phyloP scores from a whole-genome alignment of 495 filamentous ascomycete genomes.

The Penicillium cinerascens region DNA sequence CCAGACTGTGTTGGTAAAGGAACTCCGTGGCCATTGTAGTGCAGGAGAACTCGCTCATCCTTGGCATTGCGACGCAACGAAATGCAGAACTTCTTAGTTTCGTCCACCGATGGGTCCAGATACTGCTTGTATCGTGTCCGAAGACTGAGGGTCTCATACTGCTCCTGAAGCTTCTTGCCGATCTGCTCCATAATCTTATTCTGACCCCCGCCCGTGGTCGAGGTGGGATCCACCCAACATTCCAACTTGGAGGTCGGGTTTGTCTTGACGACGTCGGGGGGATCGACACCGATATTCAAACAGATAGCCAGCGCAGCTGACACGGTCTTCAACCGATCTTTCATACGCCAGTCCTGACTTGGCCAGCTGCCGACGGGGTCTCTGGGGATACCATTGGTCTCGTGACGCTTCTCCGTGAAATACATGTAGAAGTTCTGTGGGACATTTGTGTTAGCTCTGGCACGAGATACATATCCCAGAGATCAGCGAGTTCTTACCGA shows the following conservation, averaged over 20 bases:
- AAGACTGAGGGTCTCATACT: slow-evolving; percentile 93
- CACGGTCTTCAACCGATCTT: slow-evolving; percentile 92
- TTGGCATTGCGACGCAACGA: slow-evolving; percentile 87
- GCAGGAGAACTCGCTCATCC: slow-evolving; percentile 90
- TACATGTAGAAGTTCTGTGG: slow-evolving; percentile 86
- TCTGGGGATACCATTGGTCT: slow-evolving; percentile 91
- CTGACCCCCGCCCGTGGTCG: slow-evolving; percentile 59
- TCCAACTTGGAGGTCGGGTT: slow-evolving; percentile 89
- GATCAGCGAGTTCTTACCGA: slow-evolving; percentile 42
- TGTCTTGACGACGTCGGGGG: slow-evolving; percentile 92
- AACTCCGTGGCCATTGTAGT: slow-evolving; percentile 99
- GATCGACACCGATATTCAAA: slow-evolving; percentile 95
- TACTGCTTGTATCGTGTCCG: slow-evolving; percentile 96
- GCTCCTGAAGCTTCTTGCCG: slow-evolving; percentile 88
- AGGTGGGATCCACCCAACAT: slow-evolving; percentile 92
- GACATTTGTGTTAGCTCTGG: slow-evolving; percentile 11
- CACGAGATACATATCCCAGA: not conserved
- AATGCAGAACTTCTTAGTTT: slow-evolving; percentile 92
- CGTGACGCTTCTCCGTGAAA: slow-evolving; percentile 94
- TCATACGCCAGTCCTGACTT: slow-evolving; percentile 94
- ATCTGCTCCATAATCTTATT: slow-evolving; percentile 90
- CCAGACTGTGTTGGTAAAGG: slow-evolving; percentile 92
- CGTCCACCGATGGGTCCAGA: slow-evolving; percentile 91
- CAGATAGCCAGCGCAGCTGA: slow-evolving; percentile 92
- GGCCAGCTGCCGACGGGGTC: slow-evolving; percentile 54